Conservation (phyloP, 495 filamentous ascomycete genomes). For the Oidiodendron maius region DNA sequence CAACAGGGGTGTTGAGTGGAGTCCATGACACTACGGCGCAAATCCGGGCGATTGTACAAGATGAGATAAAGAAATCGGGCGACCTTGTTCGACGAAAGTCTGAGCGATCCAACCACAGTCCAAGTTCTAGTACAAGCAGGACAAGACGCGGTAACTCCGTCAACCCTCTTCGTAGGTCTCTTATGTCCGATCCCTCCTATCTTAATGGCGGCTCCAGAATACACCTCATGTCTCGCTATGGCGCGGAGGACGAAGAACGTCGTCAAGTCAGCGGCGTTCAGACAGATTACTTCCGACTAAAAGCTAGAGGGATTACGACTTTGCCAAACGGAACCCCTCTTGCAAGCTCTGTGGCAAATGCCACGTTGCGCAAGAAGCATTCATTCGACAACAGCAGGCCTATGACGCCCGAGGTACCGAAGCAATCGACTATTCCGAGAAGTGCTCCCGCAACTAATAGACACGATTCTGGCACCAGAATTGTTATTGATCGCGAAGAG, state of each 20-base stretch:
- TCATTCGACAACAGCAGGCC: conserved; percentile 10
- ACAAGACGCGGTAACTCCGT: conserved; percentile 19
- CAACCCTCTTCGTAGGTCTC: conserved; percentile 20
- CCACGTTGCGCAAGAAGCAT: conserved; percentile 10
- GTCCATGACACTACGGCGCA: conserved; percentile 12
- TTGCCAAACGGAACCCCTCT: conserved; percentile 23
- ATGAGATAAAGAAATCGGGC: neutral
- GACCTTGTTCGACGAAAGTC: conserved; percentile 10
- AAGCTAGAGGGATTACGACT: conserved; percentile 34
- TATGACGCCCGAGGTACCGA: conserved; percentile 6
- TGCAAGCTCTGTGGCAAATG: conserved; percentile 16
- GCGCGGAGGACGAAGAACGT: conserved; percentile 11
- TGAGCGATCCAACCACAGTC: neutral
- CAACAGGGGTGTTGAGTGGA: conserved; percentile 16
- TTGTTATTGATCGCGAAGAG: conserved; percentile 5
- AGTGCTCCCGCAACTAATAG: conserved; percentile 13
- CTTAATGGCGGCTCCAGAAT: conserved; percentile 18
- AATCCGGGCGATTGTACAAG: conserved; percentile 6
- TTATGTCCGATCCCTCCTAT: conserved; percentile 20
- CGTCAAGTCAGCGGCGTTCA: conserved; percentile 27
- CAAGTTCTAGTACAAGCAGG: conserved; percentile 5
- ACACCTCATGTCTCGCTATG: conserved; percentile 14
- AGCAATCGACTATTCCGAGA: neutral
- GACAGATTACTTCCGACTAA: conserved; percentile 38
- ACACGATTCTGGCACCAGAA: neutral